These are phyloP conservation scores for Combretum micranthum DNA, from an alignment of 345 rosid genomes.

Conservation along the genomic window DNA sequence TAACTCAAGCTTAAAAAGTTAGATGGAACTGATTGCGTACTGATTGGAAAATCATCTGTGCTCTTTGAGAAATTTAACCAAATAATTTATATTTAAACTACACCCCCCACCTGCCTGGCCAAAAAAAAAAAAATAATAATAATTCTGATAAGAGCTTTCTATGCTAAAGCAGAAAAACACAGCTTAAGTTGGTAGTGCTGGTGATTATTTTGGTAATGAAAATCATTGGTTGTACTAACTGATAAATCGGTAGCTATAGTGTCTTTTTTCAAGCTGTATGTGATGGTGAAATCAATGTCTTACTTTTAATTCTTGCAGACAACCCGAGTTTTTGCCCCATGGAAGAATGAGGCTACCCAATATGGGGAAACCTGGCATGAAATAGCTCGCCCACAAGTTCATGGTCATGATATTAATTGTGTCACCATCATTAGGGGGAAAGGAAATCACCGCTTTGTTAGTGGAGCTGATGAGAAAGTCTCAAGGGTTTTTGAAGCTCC, in stretches of 20 bases:
- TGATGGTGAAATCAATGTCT: constrained; percentile 1
- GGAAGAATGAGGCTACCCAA: constrained; percentile 43
- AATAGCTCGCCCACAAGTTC: constrained; percentile 92
- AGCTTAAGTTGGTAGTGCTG: too few species aligned
- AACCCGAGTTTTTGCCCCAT: constrained; percentile 70
- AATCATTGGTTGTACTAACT: too few species aligned
- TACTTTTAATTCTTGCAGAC: constrained; percentile 39
- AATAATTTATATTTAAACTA: too few species aligned
- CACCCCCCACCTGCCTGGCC: too few species aligned
- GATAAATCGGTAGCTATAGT: not conserved
- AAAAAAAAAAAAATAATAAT: too few species aligned
- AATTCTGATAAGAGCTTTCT: too few species aligned
- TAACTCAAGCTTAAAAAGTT: too few species aligned
- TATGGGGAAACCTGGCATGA: constrained; percentile 69
- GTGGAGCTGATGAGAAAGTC: constrained; percentile 99
- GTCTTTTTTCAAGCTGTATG: not conserved
- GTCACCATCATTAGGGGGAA: constrained; percentile 68
- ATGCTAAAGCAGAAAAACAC: too few species aligned
- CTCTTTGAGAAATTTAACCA: too few species aligned
- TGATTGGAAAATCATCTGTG: too few species aligned
- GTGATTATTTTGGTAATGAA: too few species aligned
- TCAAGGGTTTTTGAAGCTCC: constrained; percentile 92
- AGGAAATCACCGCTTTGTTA: constrained; percentile 83
- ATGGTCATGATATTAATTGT: constrained; percentile 92
- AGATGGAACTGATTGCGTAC: too few species aligned